Percentiles rank a stretch among this genome's conserved stretches.
Conservation (phyloP, 768 basidiomycete species). For the Kockovaella imperatae region DNA sequence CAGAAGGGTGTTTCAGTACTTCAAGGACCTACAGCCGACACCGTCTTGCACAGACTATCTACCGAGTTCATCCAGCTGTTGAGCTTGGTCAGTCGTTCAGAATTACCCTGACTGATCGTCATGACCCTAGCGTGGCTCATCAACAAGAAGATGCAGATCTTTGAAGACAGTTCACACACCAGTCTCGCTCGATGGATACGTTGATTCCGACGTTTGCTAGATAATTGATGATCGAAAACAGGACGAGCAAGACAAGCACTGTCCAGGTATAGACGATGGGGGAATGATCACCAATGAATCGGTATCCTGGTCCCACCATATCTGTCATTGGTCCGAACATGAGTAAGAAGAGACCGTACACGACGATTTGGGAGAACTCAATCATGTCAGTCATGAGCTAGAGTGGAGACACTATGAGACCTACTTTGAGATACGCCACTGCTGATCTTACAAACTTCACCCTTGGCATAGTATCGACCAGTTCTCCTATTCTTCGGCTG, state of each 20-base stretch:
- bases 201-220: not conserved
- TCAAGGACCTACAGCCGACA: not conserved
- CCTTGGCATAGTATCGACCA: not conserved
- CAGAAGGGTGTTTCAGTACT: not conserved
- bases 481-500: not conserved
- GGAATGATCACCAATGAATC: too few relatives aligned
- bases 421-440: not conserved
- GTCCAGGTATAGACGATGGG: too few relatives aligned
- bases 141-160: too few relatives aligned
- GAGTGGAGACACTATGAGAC: not conserved
- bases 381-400: not conserved
- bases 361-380: too few relatives aligned
- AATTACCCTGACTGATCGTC: not conserved
- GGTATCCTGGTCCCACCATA: too few relatives aligned
- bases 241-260: not conserved
- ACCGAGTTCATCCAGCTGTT: not conserved
- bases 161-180: too few relatives aligned
- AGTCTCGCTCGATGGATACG: not conserved
- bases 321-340: not conserved
- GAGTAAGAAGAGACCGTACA: too few relatives aligned
- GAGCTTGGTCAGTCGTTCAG: not conserved
- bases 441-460: not conserved
- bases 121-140: not conserved
- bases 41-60: not conserved
- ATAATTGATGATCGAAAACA: not conserved